These are phyloP conservation scores for Phtheirospermum japonicum DNA, from an alignment of 257 asterid genomes.

Conservation along the genomic window DNA sequence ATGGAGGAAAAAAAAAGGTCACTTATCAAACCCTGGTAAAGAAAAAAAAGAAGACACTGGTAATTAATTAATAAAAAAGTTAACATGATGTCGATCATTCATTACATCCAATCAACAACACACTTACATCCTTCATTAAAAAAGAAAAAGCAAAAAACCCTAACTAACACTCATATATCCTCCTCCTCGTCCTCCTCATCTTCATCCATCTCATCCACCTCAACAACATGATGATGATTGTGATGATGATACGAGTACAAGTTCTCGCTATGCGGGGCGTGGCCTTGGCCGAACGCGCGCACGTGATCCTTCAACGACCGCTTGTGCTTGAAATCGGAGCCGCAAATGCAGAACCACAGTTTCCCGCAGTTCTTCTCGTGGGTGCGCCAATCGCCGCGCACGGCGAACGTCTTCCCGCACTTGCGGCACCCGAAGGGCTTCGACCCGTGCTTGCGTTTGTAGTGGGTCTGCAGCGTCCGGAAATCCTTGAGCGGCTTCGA, in stretches of 20 bases:
- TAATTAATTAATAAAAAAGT: too few relatives aligned
- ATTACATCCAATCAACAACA: too few relatives aligned
- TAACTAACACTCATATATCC: slow-evolving; percentile 8
- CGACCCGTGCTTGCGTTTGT: slow-evolving; percentile 77
- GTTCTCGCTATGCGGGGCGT: slow-evolving; percentile 63
- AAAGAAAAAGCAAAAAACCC: not conserved
- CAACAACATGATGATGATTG: not conserved
- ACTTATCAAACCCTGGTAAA: too few relatives aligned
- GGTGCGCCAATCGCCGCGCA: slow-evolving; percentile 90
- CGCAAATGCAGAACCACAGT: slow-evolving; percentile 81
- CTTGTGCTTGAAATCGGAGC: slow-evolving; percentile 90
- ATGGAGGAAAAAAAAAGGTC: too few relatives aligned
- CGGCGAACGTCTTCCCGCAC: slow-evolving; percentile 76
- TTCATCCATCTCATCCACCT: slow-evolving; percentile 16
- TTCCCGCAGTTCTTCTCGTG: slow-evolving; percentile 92
- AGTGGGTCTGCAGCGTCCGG: slow-evolving; percentile 87
- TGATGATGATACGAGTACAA: slow-evolving; percentile 31
- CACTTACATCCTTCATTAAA: too few relatives aligned
- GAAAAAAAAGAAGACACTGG: too few relatives aligned
- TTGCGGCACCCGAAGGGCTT: slow-evolving; percentile 73
- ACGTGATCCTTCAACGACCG: slow-evolving; percentile 86
- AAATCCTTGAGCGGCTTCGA: slow-evolving; percentile 85
- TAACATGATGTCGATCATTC: too few relatives aligned
- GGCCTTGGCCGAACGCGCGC: slow-evolving; percentile 70
- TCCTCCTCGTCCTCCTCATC: slow-evolving; percentile 2